These are phyloP conservation scores for Penicillium sp. DNA, from an alignment of 2,329 filamentous ascomycete genomes.

Conservation along the genomic window DNA sequence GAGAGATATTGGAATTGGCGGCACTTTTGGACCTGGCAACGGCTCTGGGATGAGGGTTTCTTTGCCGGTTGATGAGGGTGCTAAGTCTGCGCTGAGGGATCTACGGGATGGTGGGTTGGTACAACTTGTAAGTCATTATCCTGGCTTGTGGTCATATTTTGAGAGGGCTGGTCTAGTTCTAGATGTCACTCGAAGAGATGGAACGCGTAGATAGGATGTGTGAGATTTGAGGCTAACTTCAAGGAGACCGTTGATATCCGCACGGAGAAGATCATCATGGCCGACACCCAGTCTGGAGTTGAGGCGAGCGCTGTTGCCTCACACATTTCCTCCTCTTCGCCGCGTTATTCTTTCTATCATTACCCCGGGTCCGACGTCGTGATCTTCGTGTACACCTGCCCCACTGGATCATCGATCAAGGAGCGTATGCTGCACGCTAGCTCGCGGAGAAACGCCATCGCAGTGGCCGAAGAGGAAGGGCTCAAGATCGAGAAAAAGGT, in stretches of 20 bases:
- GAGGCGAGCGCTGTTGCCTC: constrained; percentile 45
- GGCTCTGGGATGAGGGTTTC: constrained; percentile 46
- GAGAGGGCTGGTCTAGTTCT: background rate
- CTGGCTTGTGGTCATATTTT: background rate
- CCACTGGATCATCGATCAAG: constrained; percentile 59
- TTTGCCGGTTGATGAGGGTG: constrained; percentile 54
- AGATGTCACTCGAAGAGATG: background rate
- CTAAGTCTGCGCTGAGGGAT: constrained; percentile 50
- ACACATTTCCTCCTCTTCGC: constrained; percentile 53
- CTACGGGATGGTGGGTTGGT: constrained; percentile 44
- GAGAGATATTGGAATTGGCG: constrained; percentile 49
- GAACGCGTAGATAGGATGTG: background rate
- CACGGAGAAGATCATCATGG: constrained; percentile 57
- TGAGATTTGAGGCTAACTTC: constrained; percentile 22
- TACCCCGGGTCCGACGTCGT: constrained; percentile 49
- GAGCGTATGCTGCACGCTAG: constrained; percentile 66
- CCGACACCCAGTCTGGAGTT: constrained; percentile 43
- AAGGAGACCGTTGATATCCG: constrained; percentile 41
- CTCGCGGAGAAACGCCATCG: constrained; percentile 54
- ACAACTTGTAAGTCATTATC: constrained; percentile 47
- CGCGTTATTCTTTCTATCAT: constrained; percentile 61
- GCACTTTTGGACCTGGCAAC: constrained; percentile 31
- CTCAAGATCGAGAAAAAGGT: constrained; percentile 58
- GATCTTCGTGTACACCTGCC: constrained; percentile 65
- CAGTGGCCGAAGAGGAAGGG: constrained; percentile 55